Conservation (phyloP, 1,284 basidiomycete genomes). For the Melampsora larici-populina region DNA sequence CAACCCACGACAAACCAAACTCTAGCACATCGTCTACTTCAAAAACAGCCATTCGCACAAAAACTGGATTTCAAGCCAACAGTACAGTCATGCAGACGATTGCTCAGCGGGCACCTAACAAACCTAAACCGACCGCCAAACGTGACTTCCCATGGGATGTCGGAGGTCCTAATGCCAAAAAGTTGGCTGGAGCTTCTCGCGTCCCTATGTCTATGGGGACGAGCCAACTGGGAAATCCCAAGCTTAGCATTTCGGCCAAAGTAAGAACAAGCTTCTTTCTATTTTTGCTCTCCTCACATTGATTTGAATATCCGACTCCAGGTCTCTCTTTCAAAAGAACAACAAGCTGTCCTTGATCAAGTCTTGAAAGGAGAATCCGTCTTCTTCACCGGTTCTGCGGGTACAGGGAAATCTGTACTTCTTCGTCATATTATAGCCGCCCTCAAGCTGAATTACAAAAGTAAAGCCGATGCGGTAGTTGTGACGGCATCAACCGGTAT, state of each 20-base stretch:
- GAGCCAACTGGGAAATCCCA: slow-evolving; percentile 37
- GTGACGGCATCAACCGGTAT: slow-evolving; percentile 88
- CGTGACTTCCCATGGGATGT: slow-evolving; percentile 15
- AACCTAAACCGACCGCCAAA: neutral
- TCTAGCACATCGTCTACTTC: neutral
- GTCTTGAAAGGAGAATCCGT: slow-evolving; percentile 73
- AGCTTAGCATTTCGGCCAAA: slow-evolving; percentile 38
- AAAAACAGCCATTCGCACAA: neutral
- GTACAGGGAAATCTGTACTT: slow-evolving; percentile 91
- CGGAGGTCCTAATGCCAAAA: neutral
- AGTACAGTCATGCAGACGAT: neutral
- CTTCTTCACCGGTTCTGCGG: slow-evolving; percentile 97
- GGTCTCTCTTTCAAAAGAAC: slow-evolving; percentile 70
- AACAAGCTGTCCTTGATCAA: slow-evolving; percentile 69
- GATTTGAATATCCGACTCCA: slow-evolving; percentile 36
- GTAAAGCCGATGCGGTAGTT: slow-evolving; percentile 64
- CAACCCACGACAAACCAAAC: neutral
- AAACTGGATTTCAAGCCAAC: slow-evolving; percentile 9
- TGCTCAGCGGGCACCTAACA: neutral
- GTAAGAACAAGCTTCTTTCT: neutral
- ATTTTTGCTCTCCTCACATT: neutral
- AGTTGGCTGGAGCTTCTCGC: slow-evolving; percentile 7
- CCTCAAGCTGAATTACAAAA: slow-evolving; percentile 60
- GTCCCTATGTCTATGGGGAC: neutral
- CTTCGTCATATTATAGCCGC: slow-evolving; percentile 80